Evolutionary conservation across 176 grass and related monocot species (phyloP), one percentile per base, ranked within the genome.

Genomic region (Oryza punctata): DNA sequence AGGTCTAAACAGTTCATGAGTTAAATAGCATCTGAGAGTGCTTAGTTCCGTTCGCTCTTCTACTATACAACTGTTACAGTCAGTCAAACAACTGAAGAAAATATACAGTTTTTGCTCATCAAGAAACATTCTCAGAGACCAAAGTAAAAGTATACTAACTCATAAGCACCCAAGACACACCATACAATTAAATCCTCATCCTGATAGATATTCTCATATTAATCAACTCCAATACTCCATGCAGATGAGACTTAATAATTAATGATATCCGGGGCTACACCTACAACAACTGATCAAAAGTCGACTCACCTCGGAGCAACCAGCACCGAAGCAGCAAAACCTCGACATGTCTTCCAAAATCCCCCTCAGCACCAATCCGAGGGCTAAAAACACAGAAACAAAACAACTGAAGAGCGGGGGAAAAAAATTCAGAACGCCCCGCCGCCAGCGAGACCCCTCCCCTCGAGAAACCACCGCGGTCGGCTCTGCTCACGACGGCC

Each of bases 321-420:
- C 79, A n/a, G 81, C 43, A 9, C 88, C 79, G 23, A 90, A 87
- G 75, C 88, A 90, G 75, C 88, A 90, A 14, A 87, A 65, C 38
- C 18, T 49, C 7, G 75, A 63, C 88, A 90, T 90, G 33, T 64
- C 61, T 78, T 61, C 5, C 5, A n/a, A 76, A 21, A 2, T 25
- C 26, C 6, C 38, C 45, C 64, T 15, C 65, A 38, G 72, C 0
- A 85, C 82, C 71, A 65, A 57, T 41, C 49, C 8, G 8, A 6
- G 67, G 61, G 66, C 79, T 13, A 38, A 32, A 75, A 49, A 19
- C 37, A 6, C 23, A 63, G 7, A 29, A 43, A 7, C 1, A 40
- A 24, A 41, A 40, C 4, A 33, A 45, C 15, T 2, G 6, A 43
- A 71, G 26, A 15, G n/a, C 5, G 12, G 25, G 59, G 3, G 6